Evolutionary conservation across 1,139 yeast species (phyloP), one percentile per base, ranked within the genome.

Genomic region (Candida sp.): DNA sequence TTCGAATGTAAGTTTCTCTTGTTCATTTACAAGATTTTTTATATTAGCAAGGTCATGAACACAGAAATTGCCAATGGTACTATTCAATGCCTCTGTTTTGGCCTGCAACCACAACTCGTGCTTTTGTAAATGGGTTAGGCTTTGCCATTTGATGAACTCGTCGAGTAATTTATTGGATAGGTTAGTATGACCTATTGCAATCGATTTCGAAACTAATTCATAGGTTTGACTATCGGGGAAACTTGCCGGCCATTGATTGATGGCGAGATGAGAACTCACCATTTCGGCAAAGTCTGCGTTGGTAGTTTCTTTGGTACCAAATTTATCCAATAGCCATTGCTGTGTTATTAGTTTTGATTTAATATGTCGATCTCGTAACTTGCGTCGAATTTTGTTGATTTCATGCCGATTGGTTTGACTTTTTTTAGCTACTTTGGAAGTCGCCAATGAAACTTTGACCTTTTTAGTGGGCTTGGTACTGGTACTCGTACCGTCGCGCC

Each of bases 311-410:
- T 38, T n/a, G 23, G 45, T 38, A 5, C 58, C 57, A 45, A 56
- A 55, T 33, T 45, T 45, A 22, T 50, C 47, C 8, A 49, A 33
- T 8, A 54, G 50, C 52, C 55, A 49, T 21, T 53, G 54, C 33
- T 46, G 48, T 6, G 57, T 49, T 21, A 49, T 35, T 9, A 57
- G 39, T 33, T 51, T 55, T 1, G 62, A 56, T 43, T 57, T 57
- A 21, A 57, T 57, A 29, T 51, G 47, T 22, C 57, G 40, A 46
- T 57, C 62, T 32, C 61, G 39, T 33, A 48, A 38, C 43, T 53
- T 57, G 27, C 62, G 43, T 41, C 61, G 43, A 12, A 49, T 45
- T 39, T 51, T 56, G 46, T 56, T 57, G 39, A 49, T 53, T 29
- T 56, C 60, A 33, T 48, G 49, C 38, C 50, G 51, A 41, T 45